Evolutionary conservation across 306 rosid species (phyloP).

Genomic region (Citrullus mucosospermus): DNA sequence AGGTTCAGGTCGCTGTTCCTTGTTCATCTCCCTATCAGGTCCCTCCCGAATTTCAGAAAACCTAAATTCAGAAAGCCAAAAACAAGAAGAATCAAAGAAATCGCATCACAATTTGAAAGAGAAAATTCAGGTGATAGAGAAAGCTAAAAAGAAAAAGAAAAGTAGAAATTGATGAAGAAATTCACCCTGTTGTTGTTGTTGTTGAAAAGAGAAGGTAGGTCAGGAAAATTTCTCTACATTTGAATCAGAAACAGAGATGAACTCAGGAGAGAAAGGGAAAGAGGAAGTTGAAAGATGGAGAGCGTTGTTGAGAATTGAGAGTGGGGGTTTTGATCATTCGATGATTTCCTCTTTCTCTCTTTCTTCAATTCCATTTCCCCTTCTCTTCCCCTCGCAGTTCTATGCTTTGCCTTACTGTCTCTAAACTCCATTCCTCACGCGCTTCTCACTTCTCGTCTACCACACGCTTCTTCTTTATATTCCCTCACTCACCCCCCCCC

Average conservation of each 20-base stretch:
- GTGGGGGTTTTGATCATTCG: not conserved
- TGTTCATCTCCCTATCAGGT: constrained; percentile 61
- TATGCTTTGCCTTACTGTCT: constrained; percentile 24
- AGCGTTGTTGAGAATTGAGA: not conserved
- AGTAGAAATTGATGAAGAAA: constrained; percentile 7
- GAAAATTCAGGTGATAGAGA: not conserved
- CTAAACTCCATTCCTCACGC: not conserved
- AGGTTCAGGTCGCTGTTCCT: constrained; percentile 87
- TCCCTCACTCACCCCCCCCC: not conserved
- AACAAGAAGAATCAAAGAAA: not conserved
- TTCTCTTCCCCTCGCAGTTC: constrained; percentile 19
- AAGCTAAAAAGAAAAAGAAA: not conserved
- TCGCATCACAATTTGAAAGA: not conserved
- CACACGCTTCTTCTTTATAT: not conserved
- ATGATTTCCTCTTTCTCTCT: constrained; percentile 1
- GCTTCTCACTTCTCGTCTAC: not conserved
- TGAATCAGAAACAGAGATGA: constrained; percentile 16
- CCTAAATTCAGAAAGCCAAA: constrained; percentile 19
- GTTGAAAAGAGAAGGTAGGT: not conserved
- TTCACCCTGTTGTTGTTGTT: not conserved
- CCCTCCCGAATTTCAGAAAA: constrained; percentile 10
- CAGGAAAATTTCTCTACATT: constrained; percentile 37
- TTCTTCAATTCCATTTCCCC: not conserved
- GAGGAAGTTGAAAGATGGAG: not conserved
- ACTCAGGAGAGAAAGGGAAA: not conserved